phyloP scores from a whole-genome alignment of 768 basidiomycete species.

The Gymnopilus junonius region DNA sequence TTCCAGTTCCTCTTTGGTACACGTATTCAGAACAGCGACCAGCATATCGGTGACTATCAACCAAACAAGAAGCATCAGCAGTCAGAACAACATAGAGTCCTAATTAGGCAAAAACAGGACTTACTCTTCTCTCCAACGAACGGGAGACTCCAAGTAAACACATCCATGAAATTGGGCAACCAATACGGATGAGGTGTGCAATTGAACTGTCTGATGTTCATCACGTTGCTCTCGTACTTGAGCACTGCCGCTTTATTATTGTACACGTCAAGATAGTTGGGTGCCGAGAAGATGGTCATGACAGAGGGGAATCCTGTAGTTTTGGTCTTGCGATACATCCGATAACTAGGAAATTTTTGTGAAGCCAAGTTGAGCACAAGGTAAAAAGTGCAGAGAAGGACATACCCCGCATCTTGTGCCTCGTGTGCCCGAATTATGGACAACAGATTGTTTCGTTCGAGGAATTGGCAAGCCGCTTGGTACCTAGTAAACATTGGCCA shows the following conservation, averaged over 20 bases:
- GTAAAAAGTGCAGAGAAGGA: slow-evolving; percentile 5
- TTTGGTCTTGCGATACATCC: slow-evolving; percentile 99
- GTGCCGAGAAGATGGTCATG: slow-evolving; percentile 99
- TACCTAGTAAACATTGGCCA: slow-evolving; percentile 57
- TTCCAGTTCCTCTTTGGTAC: slow-evolving; percentile 95
- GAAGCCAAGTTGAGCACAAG: background rate
- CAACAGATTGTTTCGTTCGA: slow-evolving; percentile 95
- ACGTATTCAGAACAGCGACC: slow-evolving; percentile 93
- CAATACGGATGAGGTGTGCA: slow-evolving; percentile 96
- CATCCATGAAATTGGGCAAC: slow-evolving; percentile 99
- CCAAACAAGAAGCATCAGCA: background rate
- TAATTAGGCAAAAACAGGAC: slow-evolving; percentile 26
- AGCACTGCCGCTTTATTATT: slow-evolving; percentile 99
- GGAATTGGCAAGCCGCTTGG: slow-evolving; percentile 95
- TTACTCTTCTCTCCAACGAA: slow-evolving; percentile 98
- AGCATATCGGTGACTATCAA: slow-evolving; percentile 94
- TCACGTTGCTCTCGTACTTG: slow-evolving; percentile 98
- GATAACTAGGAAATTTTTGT: slow-evolving; percentile 68
- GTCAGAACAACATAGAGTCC: background rate
- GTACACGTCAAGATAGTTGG: slow-evolving; percentile 98
- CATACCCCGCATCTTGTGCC: slow-evolving; percentile 97
- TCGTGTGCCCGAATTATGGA: slow-evolving; percentile 98
- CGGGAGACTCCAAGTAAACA: slow-evolving; percentile 98
- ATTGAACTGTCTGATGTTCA: slow-evolving; percentile 99
- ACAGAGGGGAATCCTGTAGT: slow-evolving; percentile 98